These are phyloP conservation scores for Bondarzewia mesenterica DNA, from an alignment of 1,284 basidiomycete genomes.

Conservation along the genomic window DNA sequence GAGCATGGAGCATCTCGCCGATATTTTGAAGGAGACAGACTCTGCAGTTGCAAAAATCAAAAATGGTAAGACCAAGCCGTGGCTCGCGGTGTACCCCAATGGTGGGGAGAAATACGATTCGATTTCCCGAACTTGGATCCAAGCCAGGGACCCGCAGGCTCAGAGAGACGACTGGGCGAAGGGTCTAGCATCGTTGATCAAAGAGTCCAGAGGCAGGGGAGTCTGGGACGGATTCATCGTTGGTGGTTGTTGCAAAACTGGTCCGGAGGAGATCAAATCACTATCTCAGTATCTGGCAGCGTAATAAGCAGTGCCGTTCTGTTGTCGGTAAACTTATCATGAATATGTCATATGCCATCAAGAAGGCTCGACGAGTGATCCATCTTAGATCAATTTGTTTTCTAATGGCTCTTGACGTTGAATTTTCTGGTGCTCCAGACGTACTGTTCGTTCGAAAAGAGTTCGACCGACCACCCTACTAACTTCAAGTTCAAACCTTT, in stretches of 20 bases:
- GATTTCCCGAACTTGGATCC: slow-evolving; percentile 37
- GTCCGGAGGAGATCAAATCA: slow-evolving; percentile 43
- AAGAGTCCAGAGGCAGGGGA: slow-evolving; percentile 12
- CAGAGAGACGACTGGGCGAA: slow-evolving; percentile 34
- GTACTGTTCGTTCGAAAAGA: too few relatives aligned
- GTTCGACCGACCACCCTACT: too few relatives aligned
- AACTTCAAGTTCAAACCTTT: too few relatives aligned
- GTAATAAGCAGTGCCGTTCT: neutral
- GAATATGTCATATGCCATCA: neutral
- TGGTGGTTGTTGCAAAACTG: slow-evolving; percentile 69
- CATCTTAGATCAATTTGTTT: too few relatives aligned
- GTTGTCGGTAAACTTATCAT: neutral
- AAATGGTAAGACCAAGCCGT: slow-evolving; percentile 24
- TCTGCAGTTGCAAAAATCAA: slow-evolving; percentile 13
- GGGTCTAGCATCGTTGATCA: slow-evolving; percentile 25
- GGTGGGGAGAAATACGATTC: slow-evolving; percentile 54
- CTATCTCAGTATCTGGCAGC: neutral
- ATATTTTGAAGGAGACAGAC: slow-evolving; percentile 28
- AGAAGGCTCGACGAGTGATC: too few relatives aligned
- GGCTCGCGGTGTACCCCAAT: slow-evolving; percentile 71
- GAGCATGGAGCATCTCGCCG: slow-evolving; percentile 27
- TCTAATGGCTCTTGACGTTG: too few relatives aligned
- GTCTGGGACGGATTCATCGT: slow-evolving; percentile 51
- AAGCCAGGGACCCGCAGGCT: slow-evolving; percentile 12
- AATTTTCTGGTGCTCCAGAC: too few relatives aligned